Evolutionary conservation across 2,329 filamentous ascomycete genomes (phyloP).

Genomic region (Pleoardoris graminearum): DNA sequence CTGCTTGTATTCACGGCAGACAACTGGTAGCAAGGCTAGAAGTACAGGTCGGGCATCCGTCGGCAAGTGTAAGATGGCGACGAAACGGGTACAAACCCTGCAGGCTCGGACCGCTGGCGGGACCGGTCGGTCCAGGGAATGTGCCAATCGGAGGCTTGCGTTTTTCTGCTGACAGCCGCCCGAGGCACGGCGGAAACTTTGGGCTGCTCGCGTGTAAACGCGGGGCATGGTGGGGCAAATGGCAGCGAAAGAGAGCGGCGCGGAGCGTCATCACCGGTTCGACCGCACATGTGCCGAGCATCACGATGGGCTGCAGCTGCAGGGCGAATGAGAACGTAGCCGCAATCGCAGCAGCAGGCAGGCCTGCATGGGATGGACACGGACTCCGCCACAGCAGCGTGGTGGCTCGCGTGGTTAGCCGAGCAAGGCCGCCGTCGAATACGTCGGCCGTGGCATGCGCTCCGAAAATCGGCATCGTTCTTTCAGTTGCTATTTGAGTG

Average conservation of each 20-base stretch:
- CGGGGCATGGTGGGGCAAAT: neutral
- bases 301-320: neutral
- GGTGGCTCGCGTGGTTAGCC: conserved; percentile 14
- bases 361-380: neutral
- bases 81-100: neutral
- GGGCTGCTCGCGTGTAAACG: neutral
- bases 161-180: neutral
- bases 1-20: conserved; percentile 88
- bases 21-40: conserved; percentile 58
- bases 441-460: conserved; percentile 26
- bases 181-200: neutral
- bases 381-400: conserved; percentile 3
- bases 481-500: conserved; percentile 2
- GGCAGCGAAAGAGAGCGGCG: neutral
- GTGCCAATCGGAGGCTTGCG: neutral
- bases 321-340: neutral
- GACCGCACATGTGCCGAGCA: neutral
- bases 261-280: neutral
- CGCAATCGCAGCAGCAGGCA: conserved; percentile 1
- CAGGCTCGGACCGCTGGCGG: conserved; percentile 1
- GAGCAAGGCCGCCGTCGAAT: conserved; percentile 25
- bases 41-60: conserved; percentile 5
- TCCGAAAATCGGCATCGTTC: conserved; percentile 36
- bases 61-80: conserved; percentile 2
- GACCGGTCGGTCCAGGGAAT: neutral